Percentiles rank a stretch among this genome's conserved stretches.
phyloP scores from a whole-genome alignment of 2,329 filamentous ascomycete genomes.

The Trichoderma lentiforme region DNA sequence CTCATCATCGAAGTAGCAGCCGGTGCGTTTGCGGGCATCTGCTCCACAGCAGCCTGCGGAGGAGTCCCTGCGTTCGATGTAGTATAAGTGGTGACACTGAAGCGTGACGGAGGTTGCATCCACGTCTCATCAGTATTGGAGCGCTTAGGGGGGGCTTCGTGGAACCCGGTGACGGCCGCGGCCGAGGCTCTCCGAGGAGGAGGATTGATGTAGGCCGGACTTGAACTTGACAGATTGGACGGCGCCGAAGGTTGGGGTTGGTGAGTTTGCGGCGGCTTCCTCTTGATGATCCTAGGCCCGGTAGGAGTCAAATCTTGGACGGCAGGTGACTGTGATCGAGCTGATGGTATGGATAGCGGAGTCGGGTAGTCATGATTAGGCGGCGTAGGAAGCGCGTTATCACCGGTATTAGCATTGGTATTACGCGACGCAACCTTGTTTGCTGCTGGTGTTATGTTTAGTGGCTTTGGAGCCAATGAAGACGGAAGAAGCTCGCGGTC shows the following conservation, averaged over 20 bases:
- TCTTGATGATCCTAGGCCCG: slow-evolving; percentile 40
- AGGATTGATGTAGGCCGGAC: slow-evolving; percentile 1
- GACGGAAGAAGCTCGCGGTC: slow-evolving; percentile 38
- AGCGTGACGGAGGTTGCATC: slow-evolving; percentile 56
- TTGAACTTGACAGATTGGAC: slow-evolving; percentile 13
- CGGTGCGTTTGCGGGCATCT: background rate
- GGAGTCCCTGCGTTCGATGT: slow-evolving; percentile 41
- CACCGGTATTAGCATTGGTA: slow-evolving; percentile 11
- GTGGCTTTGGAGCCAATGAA: slow-evolving; percentile 28
- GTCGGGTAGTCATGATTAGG: slow-evolving; percentile 23
- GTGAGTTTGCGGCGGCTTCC: slow-evolving; percentile 41
- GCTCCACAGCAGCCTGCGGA: slow-evolving; percentile 25
- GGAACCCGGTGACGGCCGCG: slow-evolving; percentile 21
- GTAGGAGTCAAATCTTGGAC: slow-evolving; percentile 25
- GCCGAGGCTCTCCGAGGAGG: background rate
- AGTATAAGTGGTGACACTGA: slow-evolving; percentile 61
- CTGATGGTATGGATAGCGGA: slow-evolving; percentile 9
- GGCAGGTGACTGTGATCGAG: slow-evolving; percentile 22
- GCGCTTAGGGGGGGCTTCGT: slow-evolving; percentile 21
- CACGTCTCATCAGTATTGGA: slow-evolving; percentile 35
- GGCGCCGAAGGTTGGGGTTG: background rate
- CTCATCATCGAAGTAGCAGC: slow-evolving; percentile 30
- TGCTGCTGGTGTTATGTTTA: slow-evolving; percentile 21
- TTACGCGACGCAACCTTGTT: slow-evolving; percentile 15
- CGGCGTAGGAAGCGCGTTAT: slow-evolving; percentile 34